Evolutionary conservation across 2,329 filamentous ascomycete genomes (phyloP).

Genomic region (Herpotrichia juniperi): DNA sequence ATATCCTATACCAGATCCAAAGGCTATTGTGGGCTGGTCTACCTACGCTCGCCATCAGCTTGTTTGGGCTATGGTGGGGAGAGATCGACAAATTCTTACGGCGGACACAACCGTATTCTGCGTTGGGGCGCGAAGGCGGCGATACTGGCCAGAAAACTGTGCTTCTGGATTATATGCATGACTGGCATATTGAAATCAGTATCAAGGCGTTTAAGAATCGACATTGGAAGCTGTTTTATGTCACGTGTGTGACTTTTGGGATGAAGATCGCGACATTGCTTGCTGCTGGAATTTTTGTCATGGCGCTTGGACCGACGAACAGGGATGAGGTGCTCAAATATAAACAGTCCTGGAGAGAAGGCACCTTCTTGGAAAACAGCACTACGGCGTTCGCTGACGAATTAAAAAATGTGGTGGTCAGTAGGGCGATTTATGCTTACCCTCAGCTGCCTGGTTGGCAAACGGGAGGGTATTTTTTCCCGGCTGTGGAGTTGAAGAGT

Average conservation of each 20-base stretch:
- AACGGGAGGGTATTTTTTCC: no score
- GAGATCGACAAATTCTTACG: neutral
- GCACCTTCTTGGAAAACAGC: neutral
- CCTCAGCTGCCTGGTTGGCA: no score
- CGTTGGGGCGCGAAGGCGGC: neutral
- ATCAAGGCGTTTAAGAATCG: neutral
- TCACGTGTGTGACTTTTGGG: neutral
- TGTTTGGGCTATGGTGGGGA: neutral
- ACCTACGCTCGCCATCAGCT: neutral
- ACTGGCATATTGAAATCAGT: neutral
- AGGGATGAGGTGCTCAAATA: neutral
- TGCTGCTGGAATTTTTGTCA: neutral
- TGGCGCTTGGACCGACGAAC: neutral
- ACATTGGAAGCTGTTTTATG: neutral
- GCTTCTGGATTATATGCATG: neutral
- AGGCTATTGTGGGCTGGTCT: neutral
- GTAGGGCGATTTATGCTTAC: neutral
- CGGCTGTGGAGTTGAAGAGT: neutral
- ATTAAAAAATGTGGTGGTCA: neutral
- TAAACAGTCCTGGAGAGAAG: neutral
- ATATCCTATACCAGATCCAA: no score
- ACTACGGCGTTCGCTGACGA: neutral
- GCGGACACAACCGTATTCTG: neutral
- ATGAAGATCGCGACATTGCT: neutral
- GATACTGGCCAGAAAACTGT: neutral